Base-by-base conservation (phyloP, 2,329 filamentous ascomycete genomes). In the Trichoderma hamatum region DNA sequence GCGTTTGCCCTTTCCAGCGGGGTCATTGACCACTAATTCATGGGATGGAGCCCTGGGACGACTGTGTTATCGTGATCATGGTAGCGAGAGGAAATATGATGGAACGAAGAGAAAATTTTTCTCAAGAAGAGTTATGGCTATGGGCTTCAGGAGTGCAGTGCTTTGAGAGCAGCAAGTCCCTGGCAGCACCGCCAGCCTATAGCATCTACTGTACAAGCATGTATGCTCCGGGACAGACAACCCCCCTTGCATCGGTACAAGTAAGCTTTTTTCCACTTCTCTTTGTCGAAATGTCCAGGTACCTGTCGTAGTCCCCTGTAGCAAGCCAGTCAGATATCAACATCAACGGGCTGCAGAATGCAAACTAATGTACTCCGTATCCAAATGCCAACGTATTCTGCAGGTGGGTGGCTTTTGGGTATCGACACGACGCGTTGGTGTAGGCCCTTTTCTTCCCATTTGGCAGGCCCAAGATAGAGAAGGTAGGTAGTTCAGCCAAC, bases 1-100 rank as follows among this genome's bases (percentile, higher is more conserved):
- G 64, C 54, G 7, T 59, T 67, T 67, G 64, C 64, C 64, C 58
- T 62, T 51, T 55, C 51, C 61, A 24, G 63, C 56, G 63, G 63
- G 52, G 51, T 55, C 51, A n/a, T 51, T 24, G 32, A 16, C 36
- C 46, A 43, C 36, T 56, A 49, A 58, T 43, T 21, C 56, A 32
- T 49, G 43, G 34, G 52, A 65, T 19, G 30, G 59, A 39, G 58
- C 58, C n/a, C 36, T 34, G 32, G 24, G 54, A 34, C 1, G 54
- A 34, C 3, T 19, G 30, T 54, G 61, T 34, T 64, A 64, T 16
- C 61, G 28, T 11, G 34, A 39, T 21, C 30, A 14, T 28, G 61
- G 54, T 36, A 51, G 32, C 10, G 19, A 61, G 26, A 28, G 32
- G 10, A 26, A 34, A 16, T 52, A 26, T 9, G 14, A 36, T 28